phyloP scores from a whole-genome alignment of 495 filamentous ascomycete genomes.

The Margaritispora aquatica region DNA sequence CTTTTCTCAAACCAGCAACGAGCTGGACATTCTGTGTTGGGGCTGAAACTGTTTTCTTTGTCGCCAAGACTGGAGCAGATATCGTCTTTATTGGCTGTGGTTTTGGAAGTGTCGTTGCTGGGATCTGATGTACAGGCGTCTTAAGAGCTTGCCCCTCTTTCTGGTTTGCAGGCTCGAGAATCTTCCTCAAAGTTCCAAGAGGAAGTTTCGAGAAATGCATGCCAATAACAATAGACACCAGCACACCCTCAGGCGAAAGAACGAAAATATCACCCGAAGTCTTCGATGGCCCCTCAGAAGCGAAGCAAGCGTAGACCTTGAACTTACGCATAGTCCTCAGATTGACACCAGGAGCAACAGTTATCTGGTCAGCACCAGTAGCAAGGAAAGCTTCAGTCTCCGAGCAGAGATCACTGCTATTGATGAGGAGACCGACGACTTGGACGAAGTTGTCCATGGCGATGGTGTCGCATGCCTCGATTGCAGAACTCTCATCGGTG shows the following conservation, averaged over 20 bases:
- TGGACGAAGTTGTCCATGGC: background rate
- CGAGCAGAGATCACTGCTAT: background rate
- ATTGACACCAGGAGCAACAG: background rate
- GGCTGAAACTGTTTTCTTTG: background rate
- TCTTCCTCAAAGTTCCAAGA: background rate
- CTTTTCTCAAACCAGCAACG: background rate
- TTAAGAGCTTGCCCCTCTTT: background rate
- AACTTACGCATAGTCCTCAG: background rate
- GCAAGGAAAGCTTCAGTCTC: background rate
- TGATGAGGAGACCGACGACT: background rate
- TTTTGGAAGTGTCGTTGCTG: background rate
- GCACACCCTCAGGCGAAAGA: background rate
- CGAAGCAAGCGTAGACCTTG: background rate
- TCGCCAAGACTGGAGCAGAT: background rate
- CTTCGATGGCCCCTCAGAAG: background rate
- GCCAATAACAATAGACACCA: background rate
- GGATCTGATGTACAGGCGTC: background rate
- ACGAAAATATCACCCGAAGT: background rate
- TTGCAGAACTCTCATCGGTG: background rate
- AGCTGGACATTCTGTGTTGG: background rate
- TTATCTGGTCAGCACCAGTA: background rate
- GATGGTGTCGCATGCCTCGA: background rate
- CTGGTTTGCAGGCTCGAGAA: background rate
- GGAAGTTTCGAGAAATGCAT: background rate
- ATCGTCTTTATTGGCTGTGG: background rate